These are phyloP conservation scores for Spergularia marina DNA, from an alignment of 148 eudicot genomes.

Conservation along the genomic window DNA sequence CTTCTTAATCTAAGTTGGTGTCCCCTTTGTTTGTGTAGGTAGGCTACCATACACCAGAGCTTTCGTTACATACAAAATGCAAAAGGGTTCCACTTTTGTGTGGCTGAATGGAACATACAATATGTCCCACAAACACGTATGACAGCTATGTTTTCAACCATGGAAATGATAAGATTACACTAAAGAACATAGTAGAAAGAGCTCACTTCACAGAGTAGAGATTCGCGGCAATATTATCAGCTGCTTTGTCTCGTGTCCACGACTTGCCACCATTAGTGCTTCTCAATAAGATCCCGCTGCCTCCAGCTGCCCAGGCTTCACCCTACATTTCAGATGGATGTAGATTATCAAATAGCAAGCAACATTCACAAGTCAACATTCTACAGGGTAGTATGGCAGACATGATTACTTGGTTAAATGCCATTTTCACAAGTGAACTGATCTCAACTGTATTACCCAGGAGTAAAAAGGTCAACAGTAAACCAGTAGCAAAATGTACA, in stretches of 20 bases:
- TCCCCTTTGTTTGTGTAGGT: not conserved
- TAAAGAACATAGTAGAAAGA: conserved; percentile 9
- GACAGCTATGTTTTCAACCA: not conserved
- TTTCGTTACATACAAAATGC: not conserved
- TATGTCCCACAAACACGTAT: not conserved
- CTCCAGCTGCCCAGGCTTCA: conserved; percentile 99
- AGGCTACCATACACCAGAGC: not conserved
- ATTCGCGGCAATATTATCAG: conserved; percentile 97
- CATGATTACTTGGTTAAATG: not conserved
- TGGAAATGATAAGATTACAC: not conserved
- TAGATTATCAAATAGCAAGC: not conserved
- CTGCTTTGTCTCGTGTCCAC: conserved; percentile 96
- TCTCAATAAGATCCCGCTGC: conserved; percentile 88
- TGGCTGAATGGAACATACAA: not conserved
- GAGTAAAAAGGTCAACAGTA: not conserved
- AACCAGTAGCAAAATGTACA: too few relatives aligned
- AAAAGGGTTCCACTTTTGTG: not conserved
- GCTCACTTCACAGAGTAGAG: conserved; percentile 91
- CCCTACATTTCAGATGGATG: conserved; percentile 43
- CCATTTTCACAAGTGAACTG: not conserved
- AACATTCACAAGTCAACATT: not conserved
- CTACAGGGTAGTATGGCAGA: not conserved
- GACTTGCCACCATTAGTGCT: conserved; percentile 93
- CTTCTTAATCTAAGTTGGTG: not conserved
- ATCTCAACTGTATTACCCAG: not conserved